Base-by-base conservation (phyloP, 768 basidiomycete genomes). In the Botryobasidium botryosum region DNA sequence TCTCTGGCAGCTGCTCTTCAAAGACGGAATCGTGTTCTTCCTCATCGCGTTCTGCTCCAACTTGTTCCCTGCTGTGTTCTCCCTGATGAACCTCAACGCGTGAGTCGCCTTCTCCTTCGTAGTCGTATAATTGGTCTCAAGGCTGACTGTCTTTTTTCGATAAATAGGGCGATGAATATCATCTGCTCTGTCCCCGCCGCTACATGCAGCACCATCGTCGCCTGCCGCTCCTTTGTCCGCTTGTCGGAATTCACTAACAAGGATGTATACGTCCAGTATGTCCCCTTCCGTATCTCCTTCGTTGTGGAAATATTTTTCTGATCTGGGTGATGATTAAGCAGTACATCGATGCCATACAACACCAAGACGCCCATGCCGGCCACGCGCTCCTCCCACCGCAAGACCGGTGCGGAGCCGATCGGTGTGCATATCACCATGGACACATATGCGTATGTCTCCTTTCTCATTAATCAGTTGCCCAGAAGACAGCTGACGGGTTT, bases 21-120 rank as follows among this genome's bases (percentile, higher is more conserved):
- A 64, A n/a, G 79, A 81, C 54, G 79, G 79, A 20, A 56, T 81
- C 40, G 75, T 79, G 39, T 81, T 75, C 62, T 81, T 80, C 56
- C 56, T 70, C 52, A 72, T 81, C 45, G 78, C 78, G 26, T 81
- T 81, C 62, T 53, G 79, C 55, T 10, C 8, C 26, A 81, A 81
- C 59, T 52, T 77, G 51, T 54, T 79, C 32, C 77, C 71, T 10
- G 70, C 69, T 5, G 21, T 47, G 20, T 47, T 47, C 45, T 15
- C 46, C 8, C 45, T 79, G 33, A 59, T 80, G 13, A 67, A 80
- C 58, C 62, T 79, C 43, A 79, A 79, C 51, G 65, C 72, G 45
- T 47, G 21, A 23, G 45, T 47, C 13, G 37, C 10, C 20, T 15
- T 39, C 15, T 20, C 37, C 37, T n/a, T n/a, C n/a, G n/a, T n/a